Percentiles rank a stretch among this genome's conserved stretches.
Evolutionary conservation across 2,329 filamentous ascomycete species (phyloP).

Genomic region (Diatrype stigma): DNA sequence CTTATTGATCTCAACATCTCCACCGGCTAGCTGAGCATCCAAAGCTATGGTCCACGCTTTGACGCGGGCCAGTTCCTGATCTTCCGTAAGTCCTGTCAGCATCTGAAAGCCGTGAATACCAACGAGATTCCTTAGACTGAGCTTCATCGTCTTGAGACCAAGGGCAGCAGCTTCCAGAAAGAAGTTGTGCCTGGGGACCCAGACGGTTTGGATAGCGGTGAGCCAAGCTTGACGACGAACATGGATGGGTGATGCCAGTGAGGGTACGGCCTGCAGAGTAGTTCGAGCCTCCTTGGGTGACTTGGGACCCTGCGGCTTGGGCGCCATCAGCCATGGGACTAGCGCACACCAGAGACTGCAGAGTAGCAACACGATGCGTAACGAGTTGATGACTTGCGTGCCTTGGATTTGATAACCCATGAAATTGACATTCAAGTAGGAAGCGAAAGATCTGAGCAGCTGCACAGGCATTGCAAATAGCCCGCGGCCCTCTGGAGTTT

Average conservation of each 20-base stretch:
- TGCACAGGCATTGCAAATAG: conserved; percentile 62
- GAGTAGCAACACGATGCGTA: conserved; percentile 50
- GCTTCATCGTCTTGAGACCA: conserved; percentile 74
- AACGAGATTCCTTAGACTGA: conserved; percentile 72
- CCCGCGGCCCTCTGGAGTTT: conserved; percentile 61
- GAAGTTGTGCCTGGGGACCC: conserved; percentile 84
- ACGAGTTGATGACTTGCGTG: conserved; percentile 42
- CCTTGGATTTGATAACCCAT: conserved; percentile 49
- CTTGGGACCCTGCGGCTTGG: conserved; percentile 50
- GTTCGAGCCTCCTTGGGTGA: conserved; percentile 32
- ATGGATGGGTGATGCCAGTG: conserved; percentile 75
- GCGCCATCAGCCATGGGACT: conserved; percentile 49
- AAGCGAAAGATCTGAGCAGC: conserved; percentile 46
- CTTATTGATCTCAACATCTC: conserved; percentile 84
- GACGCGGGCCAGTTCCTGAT: conserved; percentile 79
- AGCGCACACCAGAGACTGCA: conserved; percentile 52
- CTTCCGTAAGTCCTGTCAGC: conserved; percentile 74
- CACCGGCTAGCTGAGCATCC: conserved; percentile 87
- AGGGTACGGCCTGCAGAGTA: conserved; percentile 55
- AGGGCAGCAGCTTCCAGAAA: conserved; percentile 80
- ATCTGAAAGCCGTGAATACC: conserved; percentile 73
- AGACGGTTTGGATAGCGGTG: conserved; percentile 86
- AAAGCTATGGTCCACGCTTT: conserved; percentile 93
- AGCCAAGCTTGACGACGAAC: conserved; percentile 88
- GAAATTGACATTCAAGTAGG: conserved; percentile 46